Conservation (phyloP, 2,329 filamentous ascomycete species). For the Myriosclerotinia scirpicola region DNA sequence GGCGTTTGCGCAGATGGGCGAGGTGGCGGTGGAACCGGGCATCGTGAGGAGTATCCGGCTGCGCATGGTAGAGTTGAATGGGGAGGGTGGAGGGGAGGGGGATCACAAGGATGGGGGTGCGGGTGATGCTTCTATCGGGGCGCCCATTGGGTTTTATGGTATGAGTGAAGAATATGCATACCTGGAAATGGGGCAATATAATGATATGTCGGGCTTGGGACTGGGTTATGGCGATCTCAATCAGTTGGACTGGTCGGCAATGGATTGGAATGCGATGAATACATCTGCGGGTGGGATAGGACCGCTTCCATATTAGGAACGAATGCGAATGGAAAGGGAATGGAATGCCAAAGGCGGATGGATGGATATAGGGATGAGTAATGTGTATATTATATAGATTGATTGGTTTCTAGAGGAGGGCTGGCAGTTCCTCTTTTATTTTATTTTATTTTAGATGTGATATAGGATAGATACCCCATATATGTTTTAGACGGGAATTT, state of each 20-base stretch:
- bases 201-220: slow-evolving; percentile 27
- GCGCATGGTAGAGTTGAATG: slow-evolving; percentile 25
- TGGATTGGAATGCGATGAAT: slow-evolving; percentile 35
- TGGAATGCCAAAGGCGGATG: too few relatives aligned
- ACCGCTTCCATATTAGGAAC: not conserved
- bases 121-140: slow-evolving; percentile 24
- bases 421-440: too few relatives aligned
- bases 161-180: slow-evolving; percentile 25
- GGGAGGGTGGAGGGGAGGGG: not conserved
- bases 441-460: too few relatives aligned
- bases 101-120: slow-evolving; percentile 5
- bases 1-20: slow-evolving; percentile 27
- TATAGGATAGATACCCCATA: too few relatives aligned
- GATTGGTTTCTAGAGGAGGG: too few relatives aligned
- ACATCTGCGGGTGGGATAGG: not conserved
- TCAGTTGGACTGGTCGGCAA: slow-evolving; percentile 36
- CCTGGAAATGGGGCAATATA: slow-evolving; percentile 15
- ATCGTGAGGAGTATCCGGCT: slow-evolving; percentile 34
- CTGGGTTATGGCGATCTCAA: slow-evolving; percentile 34
- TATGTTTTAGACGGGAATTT: too few relatives aligned
- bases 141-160: slow-evolving; percentile 26
- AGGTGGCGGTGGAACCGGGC: slow-evolving; percentile 28
- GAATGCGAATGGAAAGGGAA: not conserved
- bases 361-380: not conserved
- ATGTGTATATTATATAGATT: too few relatives aligned